Evolutionary conservation across 129 eudicot species (phyloP).

Genomic region (Flaveria brownii): DNA sequence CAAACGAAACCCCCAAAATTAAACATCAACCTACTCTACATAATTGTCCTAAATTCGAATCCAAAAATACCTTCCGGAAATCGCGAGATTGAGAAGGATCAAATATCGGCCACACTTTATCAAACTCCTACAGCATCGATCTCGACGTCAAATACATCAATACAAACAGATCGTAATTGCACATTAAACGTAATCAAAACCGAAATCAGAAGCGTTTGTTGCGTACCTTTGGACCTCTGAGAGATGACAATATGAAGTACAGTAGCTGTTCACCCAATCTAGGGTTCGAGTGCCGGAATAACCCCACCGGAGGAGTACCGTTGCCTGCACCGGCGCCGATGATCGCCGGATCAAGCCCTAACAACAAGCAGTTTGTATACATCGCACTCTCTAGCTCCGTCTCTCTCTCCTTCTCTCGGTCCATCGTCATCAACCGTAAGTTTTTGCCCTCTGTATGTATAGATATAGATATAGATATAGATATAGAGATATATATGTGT

Average conservation of each 20-base stretch:
- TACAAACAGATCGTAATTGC: slow-evolving; percentile 22
- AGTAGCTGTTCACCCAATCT: slow-evolving; percentile 97
- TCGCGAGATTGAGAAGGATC: slow-evolving; percentile 96
- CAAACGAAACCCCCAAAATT: slow-evolving; percentile 17
- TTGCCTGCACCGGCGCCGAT: slow-evolving; percentile 75
- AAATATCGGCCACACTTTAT: slow-evolving; percentile 89
- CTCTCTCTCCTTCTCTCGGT: slow-evolving; percentile 96
- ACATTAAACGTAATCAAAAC: slow-evolving; percentile 23
- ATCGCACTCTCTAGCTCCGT: slow-evolving; percentile 93
- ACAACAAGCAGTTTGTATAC: slow-evolving; percentile 93
- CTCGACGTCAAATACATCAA: slow-evolving; percentile 26
- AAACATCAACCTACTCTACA: slow-evolving; percentile 8
- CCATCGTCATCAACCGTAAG: slow-evolving; percentile 82
- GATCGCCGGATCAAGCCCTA: slow-evolving; percentile 89
- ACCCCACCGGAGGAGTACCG: slow-evolving; percentile 81
- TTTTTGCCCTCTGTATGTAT: slow-evolving; percentile 27
- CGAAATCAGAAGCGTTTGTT: neutral
- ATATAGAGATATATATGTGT: no score
- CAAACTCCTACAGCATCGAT: slow-evolving; percentile 76
- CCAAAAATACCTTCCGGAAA: slow-evolving; percentile 69
- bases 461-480: neutral
- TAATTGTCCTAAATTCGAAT: slow-evolving; percentile 4
- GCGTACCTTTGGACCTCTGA: slow-evolving; percentile 67
- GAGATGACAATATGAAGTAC: slow-evolving; percentile 90
- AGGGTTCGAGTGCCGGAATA: slow-evolving; percentile 98